Base-by-base conservation (phyloP, 2,329 filamentous ascomycete genomes). In the Didymella exigua region DNA sequence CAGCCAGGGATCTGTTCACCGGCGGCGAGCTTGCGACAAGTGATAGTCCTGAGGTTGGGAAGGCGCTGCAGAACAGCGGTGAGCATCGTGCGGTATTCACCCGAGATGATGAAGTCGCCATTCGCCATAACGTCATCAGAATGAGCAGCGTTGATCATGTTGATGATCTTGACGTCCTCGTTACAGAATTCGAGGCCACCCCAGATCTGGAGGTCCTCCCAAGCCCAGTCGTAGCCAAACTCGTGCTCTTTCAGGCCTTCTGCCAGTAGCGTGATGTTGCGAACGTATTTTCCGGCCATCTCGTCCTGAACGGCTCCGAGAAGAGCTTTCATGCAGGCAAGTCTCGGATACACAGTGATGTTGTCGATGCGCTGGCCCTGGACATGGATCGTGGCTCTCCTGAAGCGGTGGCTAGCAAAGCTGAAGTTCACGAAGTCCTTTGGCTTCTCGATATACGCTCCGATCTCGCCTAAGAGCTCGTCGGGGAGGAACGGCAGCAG, bases 1-100 rank as follows among this genome's bases (percentile, higher is more conserved):
- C 61, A 60, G n/a, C 52, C 59, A 0, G 60, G 62, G 9, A 60
- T 53, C 10, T 68, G 59, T 27, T 67, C 63, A 5, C 56, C 63
- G 16, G 30, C 13, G 6, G 34, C n/a, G n/a, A 67, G 50, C 34
- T 59, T 60, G 50, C 63, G 61, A 5, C 59, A 29, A 1, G 31
- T 45, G 38, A 63, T 50, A 4, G 43, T 49, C 8, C 16, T 16
- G 7, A 64, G 56, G 21, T 57, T 54, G 0, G 58, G 60, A 0
- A 61, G 52, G 11, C n/a, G 29, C 6, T 24, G 8, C 21, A 65
- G 43, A 8, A 46, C 26, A 29, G 43, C 31, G 19, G 50, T 36
- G 19, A 67, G 58, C 52, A 59, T 53, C 2, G 6, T 33, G 14
- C 60, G 56, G 26, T 65, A 66, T 1, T 40, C 23, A 14, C 65